Evolutionary conservation across 768 basidiomycete species (phyloP).

Genomic region (Tricholoma saponaceum): DNA sequence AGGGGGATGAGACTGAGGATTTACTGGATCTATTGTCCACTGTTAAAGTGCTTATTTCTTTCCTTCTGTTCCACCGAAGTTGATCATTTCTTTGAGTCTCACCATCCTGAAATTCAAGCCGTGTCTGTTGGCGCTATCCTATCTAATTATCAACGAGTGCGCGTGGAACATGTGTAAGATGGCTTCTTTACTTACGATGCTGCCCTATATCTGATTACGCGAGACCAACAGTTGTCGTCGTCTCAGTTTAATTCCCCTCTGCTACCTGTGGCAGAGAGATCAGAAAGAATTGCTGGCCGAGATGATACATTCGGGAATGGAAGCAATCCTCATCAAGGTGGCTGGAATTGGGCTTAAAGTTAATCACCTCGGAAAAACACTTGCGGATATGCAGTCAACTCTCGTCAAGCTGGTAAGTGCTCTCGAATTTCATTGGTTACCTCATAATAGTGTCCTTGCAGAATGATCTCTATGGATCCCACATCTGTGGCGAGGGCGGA

Average conservation of each 20-base stretch:
- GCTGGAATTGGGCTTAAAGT: slow-evolving; percentile 87
- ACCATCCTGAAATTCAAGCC: slow-evolving; percentile 78
- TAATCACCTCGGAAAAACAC: slow-evolving; percentile 73
- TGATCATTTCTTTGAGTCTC: slow-evolving; percentile 37
- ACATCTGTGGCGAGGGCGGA: slow-evolving; percentile 96
- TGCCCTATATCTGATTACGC: background rate
- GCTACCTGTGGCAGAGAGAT: slow-evolving; percentile 92
- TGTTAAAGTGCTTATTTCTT: slow-evolving; percentile 60
- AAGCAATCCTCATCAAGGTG: slow-evolving; percentile 88
- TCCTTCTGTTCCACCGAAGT: background rate
- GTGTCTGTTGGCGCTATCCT: slow-evolving; percentile 96
- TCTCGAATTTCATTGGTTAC: background rate
- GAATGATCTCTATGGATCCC: slow-evolving; percentile 83
- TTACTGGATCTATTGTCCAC: slow-evolving; percentile 64
- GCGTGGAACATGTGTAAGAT: slow-evolving; percentile 94
- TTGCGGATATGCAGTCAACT: slow-evolving; percentile 70
- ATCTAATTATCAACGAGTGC: slow-evolving; percentile 94
- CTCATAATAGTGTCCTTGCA: slow-evolving; percentile 21
- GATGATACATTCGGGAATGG: slow-evolving; percentile 79
- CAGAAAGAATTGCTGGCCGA: slow-evolving; percentile 82
- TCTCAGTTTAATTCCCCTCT: slow-evolving; percentile 72
- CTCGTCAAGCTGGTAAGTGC: slow-evolving; percentile 64
- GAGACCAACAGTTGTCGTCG: slow-evolving; percentile 66
- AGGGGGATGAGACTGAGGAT: slow-evolving; percentile 96
- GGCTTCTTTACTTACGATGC: background rate